Evolutionary conservation across 2,329 filamentous ascomycete species (phyloP).

Genomic region (Monascus ruber): DNA sequence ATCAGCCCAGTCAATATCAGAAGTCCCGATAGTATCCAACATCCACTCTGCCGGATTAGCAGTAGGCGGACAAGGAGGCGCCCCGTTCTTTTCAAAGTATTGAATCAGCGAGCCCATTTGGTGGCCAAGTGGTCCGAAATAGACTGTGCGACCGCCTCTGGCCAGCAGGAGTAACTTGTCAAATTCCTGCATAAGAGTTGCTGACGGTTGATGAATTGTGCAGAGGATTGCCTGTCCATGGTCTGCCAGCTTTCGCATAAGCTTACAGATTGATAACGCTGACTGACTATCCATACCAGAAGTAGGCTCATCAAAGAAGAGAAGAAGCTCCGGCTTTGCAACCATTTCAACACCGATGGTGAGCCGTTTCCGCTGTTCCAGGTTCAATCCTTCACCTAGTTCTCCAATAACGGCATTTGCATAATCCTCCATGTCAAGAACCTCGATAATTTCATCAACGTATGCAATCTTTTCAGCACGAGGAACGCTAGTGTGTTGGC

Average conservation of each 20-base stretch:
- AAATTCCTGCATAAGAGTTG: conserved; percentile 79
- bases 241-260: conserved; percentile 78
- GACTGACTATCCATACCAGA: conserved; percentile 86
- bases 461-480: conserved; percentile 68
- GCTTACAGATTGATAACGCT: conserved; percentile 75
- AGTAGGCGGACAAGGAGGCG: conserved; percentile 40
- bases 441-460: conserved; percentile 76
- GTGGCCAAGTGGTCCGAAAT: conserved; percentile 53
- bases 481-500: conserved; percentile 64
- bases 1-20: conserved; percentile 41
- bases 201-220: conserved; percentile 88
- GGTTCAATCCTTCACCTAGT: conserved; percentile 59
- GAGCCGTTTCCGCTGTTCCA: conserved; percentile 57
- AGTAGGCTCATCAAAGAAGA: conserved; percentile 89
- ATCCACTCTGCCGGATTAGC: conserved; percentile 65
- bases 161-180: conserved; percentile 52
- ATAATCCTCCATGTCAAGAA: conserved; percentile 79
- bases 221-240: conserved; percentile 84
- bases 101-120: conserved; percentile 45
- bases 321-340: conserved; percentile 72
- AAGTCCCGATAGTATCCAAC: conserved; percentile 43
- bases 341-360: conserved; percentile 90
- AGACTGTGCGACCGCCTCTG: conserved; percentile 52
- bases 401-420: conserved; percentile 81
- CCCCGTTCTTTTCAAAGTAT: conserved; percentile 54